Conservation (phyloP, 371 early-diverging fungal species). For the Polyrhizophydium stewartii region DNA sequence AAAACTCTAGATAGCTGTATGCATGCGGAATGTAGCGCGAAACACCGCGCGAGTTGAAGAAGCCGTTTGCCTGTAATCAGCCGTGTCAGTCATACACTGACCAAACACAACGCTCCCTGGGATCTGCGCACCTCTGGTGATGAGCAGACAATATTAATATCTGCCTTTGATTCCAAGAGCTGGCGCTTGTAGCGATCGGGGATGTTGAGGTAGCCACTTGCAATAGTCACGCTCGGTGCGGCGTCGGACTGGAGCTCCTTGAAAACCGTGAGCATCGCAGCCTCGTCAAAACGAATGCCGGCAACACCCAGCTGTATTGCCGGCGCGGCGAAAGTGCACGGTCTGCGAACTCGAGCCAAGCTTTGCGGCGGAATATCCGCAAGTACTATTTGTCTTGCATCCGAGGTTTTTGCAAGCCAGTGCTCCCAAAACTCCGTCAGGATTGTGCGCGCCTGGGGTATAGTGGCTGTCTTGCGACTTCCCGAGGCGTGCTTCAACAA, state of each 20-base stretch:
- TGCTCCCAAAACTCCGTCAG: not conserved
- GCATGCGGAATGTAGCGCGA: conserved; percentile 84
- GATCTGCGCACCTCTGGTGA: conserved; percentile 71
- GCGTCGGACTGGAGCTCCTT: conserved; percentile 10
- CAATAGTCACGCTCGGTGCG: not conserved
- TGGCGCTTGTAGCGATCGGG: conserved; percentile 40
- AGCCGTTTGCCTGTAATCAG: conserved; percentile 81
- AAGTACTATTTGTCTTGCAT: too few relatives aligned
- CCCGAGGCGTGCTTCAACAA: too few relatives aligned
- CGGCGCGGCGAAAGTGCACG: conserved; percentile 69
- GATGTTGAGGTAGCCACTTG: conserved; percentile 78
- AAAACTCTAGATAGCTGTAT: conserved; percentile 74
- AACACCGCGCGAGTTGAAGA: conserved; percentile 80
- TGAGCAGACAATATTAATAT: conserved; percentile 68
- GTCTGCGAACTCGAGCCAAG: not conserved
- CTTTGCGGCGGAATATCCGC: too few relatives aligned
- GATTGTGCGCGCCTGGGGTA: not conserved
- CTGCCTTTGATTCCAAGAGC: conserved; percentile 54
- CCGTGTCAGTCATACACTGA: not conserved
- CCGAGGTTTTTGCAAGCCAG: too few relatives aligned
- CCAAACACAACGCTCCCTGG: not conserved
- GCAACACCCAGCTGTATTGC: conserved; percentile 85
- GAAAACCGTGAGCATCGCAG: conserved; percentile 55
- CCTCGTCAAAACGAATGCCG: conserved; percentile 75
- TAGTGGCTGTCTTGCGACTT: too few relatives aligned